Percentiles rank a stretch among this genome's conserved stretches.
These are phyloP conservation scores for Geosiphon pyriformis DNA, from an alignment of 192 early-diverging fungal species.

Conservation along the genomic window DNA sequence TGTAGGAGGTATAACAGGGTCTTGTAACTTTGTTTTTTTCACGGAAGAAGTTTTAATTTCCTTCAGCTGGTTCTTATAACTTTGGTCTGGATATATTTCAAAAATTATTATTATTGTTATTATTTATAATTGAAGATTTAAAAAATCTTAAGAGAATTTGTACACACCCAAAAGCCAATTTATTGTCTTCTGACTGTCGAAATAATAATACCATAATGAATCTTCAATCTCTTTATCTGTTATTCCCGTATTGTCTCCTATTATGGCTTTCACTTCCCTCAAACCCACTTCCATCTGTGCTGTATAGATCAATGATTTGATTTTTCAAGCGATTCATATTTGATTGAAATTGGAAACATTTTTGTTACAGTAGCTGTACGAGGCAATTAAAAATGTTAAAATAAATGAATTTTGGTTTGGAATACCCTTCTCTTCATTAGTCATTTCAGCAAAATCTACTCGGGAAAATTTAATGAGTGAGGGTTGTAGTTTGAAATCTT, in stretches of 20 bases:
- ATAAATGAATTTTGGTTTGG: not conserved
- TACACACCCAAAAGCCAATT: slow-evolving; percentile 60
- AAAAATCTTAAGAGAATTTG: slow-evolving; percentile 1
- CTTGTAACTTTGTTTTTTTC: too few relatives aligned
- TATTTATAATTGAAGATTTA: slow-evolving; percentile 33
- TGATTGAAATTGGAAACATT: not conserved
- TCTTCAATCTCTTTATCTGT: slow-evolving; percentile 62
- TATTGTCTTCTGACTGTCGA: slow-evolving; percentile 60
- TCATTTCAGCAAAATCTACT: not conserved
- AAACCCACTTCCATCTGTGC: slow-evolving; percentile 50
- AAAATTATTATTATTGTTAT: slow-evolving; percentile 35
- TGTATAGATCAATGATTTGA: slow-evolving; percentile 3
- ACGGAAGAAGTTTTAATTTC: not conserved
- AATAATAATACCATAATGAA: slow-evolving; percentile 69
- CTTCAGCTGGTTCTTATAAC: not conserved
- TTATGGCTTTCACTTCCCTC: slow-evolving; percentile 50
- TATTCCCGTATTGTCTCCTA: slow-evolving; percentile 53
- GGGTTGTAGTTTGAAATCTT: not conserved
- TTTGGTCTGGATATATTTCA: slow-evolving; percentile 7
- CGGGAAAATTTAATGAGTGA: too few relatives aligned
- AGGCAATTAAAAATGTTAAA: too few relatives aligned
- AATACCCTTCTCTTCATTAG: not conserved
- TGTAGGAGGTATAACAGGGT: not conserved
- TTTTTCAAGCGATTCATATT: not conserved
- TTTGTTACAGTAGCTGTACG: not conserved